phyloP scores from a whole-genome alignment of 2,329 filamentous ascomycete species.

The Mycosphaerella arachidis region DNA sequence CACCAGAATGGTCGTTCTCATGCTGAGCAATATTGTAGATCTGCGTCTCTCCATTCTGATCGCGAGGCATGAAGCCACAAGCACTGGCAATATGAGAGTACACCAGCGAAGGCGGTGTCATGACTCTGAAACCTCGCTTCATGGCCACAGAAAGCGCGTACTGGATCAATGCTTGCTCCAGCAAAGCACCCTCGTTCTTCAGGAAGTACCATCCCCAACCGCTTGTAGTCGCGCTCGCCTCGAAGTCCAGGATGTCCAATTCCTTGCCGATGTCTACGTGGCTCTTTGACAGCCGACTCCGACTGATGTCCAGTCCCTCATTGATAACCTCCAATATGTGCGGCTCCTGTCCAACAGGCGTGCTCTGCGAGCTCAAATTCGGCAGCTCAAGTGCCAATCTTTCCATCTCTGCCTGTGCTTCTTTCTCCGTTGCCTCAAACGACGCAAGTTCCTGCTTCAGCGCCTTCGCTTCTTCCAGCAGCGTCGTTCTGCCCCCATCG shows the following conservation, averaged over 20 bases:
- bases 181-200: conserved; percentile 79
- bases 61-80: conserved; percentile 91
- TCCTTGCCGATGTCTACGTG: conserved; percentile 75
- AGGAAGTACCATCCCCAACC: conserved; percentile 99
- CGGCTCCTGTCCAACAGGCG: conserved; percentile 66
- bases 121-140: conserved; percentile 70
- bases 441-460: conserved; percentile 60
- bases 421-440: conserved; percentile 60
- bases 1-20: conserved; percentile 55
- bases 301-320: conserved; percentile 8
- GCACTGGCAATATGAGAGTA: conserved; percentile 87
- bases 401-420: conserved; percentile 36
- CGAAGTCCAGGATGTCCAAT: conserved; percentile 87
- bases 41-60: conserved; percentile 86
- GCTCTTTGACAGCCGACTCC: conserved; percentile 16
- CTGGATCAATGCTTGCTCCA: conserved; percentile 91
- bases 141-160: conserved; percentile 74
- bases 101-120: conserved; percentile 82
- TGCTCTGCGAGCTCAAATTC: conserved; percentile 74
- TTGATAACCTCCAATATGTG: conserved; percentile 74
- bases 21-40: conserved; percentile 70
- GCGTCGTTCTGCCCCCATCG: conserved; percentile 37
- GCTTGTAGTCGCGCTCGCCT: conserved; percentile 70
- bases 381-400: conserved; percentile 44
- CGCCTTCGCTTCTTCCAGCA: conserved; percentile 60